These are phyloP conservation scores for Larix kaempferi DNA, from an alignment of 75 land plant species.

Conservation along the genomic window DNA sequence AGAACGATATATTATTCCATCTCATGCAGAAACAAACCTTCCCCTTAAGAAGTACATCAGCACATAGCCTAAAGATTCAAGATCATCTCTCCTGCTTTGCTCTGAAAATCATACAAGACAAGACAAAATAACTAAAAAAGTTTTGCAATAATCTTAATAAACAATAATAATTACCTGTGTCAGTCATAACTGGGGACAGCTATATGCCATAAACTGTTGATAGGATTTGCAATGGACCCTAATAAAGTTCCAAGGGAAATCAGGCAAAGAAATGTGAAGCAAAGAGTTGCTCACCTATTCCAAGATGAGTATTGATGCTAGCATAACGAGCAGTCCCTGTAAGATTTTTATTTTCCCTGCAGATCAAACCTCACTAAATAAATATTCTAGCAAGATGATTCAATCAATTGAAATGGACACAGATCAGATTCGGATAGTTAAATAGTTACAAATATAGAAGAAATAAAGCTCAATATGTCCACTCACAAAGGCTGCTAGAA, in stretches of 20 bases:
- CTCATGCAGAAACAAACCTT: slow-evolving; percentile 48
- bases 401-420: background rate
- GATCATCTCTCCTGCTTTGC: slow-evolving; percentile 78
- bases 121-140: background rate
- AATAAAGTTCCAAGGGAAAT: background rate
- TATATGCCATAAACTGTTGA: background rate
- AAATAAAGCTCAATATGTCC: background rate
- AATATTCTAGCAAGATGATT: too few relatives aligned
- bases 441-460: background rate
- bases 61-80: slow-evolving; percentile 86
- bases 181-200: background rate
- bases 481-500: background rate
- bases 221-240: background rate
- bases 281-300: slow-evolving; percentile 53
- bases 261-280: background rate
- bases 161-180: background rate
- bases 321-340: slow-evolving; percentile 94
- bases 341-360: slow-evolving; percentile 76
- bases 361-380: slow-evolving; percentile 36
- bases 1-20: background rate
- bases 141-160: background rate
- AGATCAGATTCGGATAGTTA: background rate
- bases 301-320: slow-evolving; percentile 85
- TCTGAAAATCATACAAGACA: slow-evolving; percentile 23
- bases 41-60: slow-evolving; percentile 97